Conservation (phyloP, 768 basidiomycete species). For the Favolaschia claudopus region DNA sequence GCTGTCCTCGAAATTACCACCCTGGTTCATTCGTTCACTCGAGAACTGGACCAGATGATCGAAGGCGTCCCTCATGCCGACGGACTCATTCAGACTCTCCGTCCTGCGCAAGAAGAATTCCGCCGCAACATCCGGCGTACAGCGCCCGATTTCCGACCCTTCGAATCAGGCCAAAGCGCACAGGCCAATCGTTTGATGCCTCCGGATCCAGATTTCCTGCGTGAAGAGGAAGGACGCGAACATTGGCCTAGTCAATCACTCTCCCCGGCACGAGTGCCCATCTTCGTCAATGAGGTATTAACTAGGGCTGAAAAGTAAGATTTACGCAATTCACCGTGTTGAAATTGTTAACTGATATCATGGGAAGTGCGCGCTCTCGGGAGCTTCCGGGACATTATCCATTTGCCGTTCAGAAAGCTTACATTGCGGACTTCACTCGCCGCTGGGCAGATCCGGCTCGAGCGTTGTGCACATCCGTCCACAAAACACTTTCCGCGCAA, state of each 20-base stretch:
- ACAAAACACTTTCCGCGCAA: constrained; percentile 45
- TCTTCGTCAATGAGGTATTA: too few species aligned
- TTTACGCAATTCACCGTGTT: too few species aligned
- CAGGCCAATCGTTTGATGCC: too few species aligned
- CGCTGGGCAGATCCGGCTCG: constrained; percentile 60
- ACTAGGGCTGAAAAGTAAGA: too few species aligned
- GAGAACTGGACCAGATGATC: constrained; percentile 52
- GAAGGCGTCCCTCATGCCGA: constrained; percentile 59
- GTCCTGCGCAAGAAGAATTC: constrained; percentile 56
- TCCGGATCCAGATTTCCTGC: too few species aligned
- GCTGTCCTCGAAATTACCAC: constrained; percentile 61
- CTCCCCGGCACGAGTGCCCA: too few species aligned
- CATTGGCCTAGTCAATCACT: too few species aligned
- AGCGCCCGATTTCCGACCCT: constrained; percentile 65
- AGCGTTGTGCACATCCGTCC: constrained; percentile 49
- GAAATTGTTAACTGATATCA: too few species aligned
- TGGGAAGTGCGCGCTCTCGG: constrained; percentile 76
- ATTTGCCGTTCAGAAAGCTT: constrained; percentile 61
- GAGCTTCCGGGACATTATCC: constrained; percentile 76
- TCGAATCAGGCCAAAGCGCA: too few species aligned
- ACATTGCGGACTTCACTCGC: constrained; percentile 52
- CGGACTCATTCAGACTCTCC: constrained; percentile 64
- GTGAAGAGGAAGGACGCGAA: too few species aligned
- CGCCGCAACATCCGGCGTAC: constrained; percentile 54
- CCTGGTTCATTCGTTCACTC: constrained; percentile 54